Conservation (phyloP, 176 grass and related monocot genomes). For the Eleusine coracana region DNA sequence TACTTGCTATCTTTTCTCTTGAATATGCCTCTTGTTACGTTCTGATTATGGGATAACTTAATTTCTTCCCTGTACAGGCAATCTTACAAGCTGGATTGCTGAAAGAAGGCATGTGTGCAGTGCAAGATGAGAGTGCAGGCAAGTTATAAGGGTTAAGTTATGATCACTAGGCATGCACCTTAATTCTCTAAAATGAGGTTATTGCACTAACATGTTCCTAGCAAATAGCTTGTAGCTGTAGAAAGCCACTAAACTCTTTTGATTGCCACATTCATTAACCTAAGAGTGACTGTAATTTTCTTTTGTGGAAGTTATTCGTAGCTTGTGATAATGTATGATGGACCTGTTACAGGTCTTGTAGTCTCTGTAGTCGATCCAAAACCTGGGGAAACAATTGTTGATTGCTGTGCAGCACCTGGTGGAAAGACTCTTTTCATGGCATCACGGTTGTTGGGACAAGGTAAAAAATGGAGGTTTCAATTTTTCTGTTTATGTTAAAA, state of each 20-base stretch:
- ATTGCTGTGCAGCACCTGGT: conserved; percentile 96
- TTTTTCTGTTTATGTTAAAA: conserved; percentile 26
- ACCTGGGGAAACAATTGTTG: conserved; percentile 84
- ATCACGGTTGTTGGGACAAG: conserved; percentile 69
- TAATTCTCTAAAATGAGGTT: conserved; percentile 17
- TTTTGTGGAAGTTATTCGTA: conserved; percentile 31
- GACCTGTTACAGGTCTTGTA: conserved; percentile 66
- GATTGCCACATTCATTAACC: conserved; percentile 16
- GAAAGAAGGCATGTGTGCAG: conserved; percentile 84
- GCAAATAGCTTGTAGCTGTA: neutral
- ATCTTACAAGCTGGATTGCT: conserved; percentile 86
- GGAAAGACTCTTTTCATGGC: conserved; percentile 97
- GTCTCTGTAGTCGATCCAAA: conserved; percentile 85
- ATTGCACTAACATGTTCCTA: conserved; percentile 32
- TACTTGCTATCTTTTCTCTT: conserved; percentile 23
- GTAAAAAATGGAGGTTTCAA: conserved; percentile 44
- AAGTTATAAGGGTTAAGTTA: conserved; percentile 36
- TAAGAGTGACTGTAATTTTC: conserved; percentile 15
- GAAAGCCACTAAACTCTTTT: neutral
- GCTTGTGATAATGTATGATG: conserved; percentile 31
- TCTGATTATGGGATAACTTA: conserved; percentile 27
- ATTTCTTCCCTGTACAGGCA: conserved; percentile 52
- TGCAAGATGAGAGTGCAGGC: conserved; percentile 99
- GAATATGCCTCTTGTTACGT: conserved; percentile 24
- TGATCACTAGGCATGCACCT: conserved; percentile 21